Evolutionary conservation across 2,329 filamentous ascomycete genomes (phyloP).

Genomic region (Penicillium sp.): DNA sequence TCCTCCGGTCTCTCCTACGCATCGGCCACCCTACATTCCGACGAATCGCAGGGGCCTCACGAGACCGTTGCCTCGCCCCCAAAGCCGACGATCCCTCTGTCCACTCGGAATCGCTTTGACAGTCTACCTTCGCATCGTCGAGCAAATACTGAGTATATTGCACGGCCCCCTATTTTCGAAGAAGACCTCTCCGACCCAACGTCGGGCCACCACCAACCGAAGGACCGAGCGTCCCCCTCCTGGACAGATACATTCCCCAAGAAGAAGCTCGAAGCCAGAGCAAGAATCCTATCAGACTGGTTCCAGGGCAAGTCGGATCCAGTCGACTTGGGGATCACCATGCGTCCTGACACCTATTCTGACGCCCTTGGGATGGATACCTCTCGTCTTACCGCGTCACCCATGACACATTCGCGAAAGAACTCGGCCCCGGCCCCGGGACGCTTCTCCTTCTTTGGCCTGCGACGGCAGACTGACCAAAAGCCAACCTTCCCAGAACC

Average conservation of each 20-base stretch:
- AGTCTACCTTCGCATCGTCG: conserved; percentile 31
- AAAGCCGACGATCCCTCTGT: conserved; percentile 14
- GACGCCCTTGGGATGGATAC: conserved; percentile 15
- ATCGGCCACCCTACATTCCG: conserved; percentile 26
- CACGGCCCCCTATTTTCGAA: conserved; percentile 28
- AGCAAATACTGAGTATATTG: conserved; percentile 35
- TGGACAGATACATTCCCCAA: conserved; percentile 29
- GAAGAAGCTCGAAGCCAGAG: conserved; percentile 33
- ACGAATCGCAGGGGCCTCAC: conserved; percentile 19
- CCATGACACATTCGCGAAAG: conserved; percentile 17
- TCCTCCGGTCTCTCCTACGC: conserved; percentile 14
- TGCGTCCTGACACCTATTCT: conserved; percentile 19
- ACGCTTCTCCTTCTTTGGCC: conserved; percentile 46
- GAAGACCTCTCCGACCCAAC: conserved; percentile 23
- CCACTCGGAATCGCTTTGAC: conserved; percentile 13
- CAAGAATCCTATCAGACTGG: conserved; percentile 48
- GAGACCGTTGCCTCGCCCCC: conserved; percentile 23
- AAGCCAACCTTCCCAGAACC: conserved; percentile 33
- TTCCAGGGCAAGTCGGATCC: conserved; percentile 54
- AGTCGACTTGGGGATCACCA: conserved; percentile 45
- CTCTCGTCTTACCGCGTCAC: conserved; percentile 8
- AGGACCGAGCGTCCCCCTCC: conserved; percentile 8
- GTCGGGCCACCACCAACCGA: conserved; percentile 7
- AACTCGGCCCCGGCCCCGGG: conserved; percentile 24
- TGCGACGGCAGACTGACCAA: conserved; percentile 33